Evolutionary conservation across 179 eudicot genomes (phyloP), one percentile per base, ranked within the genome.

Genomic region (Dionaea muscipula): DNA sequence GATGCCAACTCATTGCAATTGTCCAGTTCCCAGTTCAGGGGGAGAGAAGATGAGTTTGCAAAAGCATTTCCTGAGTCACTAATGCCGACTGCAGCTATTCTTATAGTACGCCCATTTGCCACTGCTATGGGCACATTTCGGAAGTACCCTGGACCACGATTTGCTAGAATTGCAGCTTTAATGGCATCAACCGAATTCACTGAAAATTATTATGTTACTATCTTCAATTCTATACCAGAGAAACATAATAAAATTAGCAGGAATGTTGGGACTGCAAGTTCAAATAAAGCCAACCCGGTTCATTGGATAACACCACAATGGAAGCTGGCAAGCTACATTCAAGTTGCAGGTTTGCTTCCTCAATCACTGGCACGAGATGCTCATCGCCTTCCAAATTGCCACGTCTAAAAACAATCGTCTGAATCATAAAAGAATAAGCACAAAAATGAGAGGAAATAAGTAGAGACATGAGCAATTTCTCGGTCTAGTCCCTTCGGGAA

Each of bases 21-120:
- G 21, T 53, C 49, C 53, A 83, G 67, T 47, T 85, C 82, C 96
- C 96, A 88, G 24, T 40, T 75, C 56, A 88, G 60, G 55, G 68
- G 55, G 22, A 82, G 75, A 65, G 94, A 85, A 61, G 96, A 88
- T 24, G 93, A 82, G 76, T 88, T 88, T 26, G 84, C 91, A 70
- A 88, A 85, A 67, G 84, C 85, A 72, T 68, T 77, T 56, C 91
- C 81, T 53, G 82, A 61, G 58, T 57, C 26, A 56, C 84, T 76
- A 40, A 85, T 68, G 61, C 96, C 83, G 56, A 88, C 93, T 22
- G 95, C 85, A 55, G 96, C 77, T 44, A 85, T 55, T 64, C 96
- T 75, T 55, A 88, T 75, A 47, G 73, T 83, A 44, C 79, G 88
- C 59, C 93, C 94, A 79, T 85, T 85, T 63, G 94, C 96, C 28